These are phyloP conservation scores for Spatholobus suberectus DNA, from an alignment of 306 rosid species.

Conservation along the genomic window DNA sequence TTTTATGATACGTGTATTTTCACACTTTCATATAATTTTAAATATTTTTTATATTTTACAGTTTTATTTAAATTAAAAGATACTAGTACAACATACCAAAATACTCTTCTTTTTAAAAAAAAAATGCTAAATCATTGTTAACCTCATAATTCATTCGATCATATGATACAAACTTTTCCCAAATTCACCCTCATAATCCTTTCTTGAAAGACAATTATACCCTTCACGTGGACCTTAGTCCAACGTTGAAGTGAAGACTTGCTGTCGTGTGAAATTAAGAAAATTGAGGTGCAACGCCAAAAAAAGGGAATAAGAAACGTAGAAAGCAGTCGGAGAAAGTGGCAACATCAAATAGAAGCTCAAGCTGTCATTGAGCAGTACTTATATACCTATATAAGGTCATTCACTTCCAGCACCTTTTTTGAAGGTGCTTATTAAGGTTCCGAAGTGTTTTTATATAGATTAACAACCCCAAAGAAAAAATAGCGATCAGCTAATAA, in stretches of 20 bases:
- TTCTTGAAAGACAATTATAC: not conserved
- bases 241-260: not conserved
- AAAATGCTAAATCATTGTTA: not conserved
- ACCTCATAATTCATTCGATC: not conserved
- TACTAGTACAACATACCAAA: not conserved
- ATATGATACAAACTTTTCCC: not conserved
- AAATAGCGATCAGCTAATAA: not conserved
- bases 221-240: not conserved
- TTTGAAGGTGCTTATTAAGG: not conserved
- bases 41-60: not conserved
- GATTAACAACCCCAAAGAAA: not conserved
- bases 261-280: not conserved
- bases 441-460: constrained; percentile 3
- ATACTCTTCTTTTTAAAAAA: not conserved
- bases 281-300: not conserved
- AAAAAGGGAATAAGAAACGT: not conserved
- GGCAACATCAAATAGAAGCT: constrained; percentile 13
- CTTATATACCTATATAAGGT: not conserved
- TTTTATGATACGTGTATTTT: not conserved
- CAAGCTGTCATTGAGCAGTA: not conserved
- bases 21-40: not conserved
- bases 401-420: constrained; percentile 22
- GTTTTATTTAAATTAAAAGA: not conserved
- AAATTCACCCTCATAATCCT: not conserved
- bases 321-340: not conserved